phyloP scores from a whole-genome alignment of 306 rosid genomes.

The Bauhinia variegata region DNA sequence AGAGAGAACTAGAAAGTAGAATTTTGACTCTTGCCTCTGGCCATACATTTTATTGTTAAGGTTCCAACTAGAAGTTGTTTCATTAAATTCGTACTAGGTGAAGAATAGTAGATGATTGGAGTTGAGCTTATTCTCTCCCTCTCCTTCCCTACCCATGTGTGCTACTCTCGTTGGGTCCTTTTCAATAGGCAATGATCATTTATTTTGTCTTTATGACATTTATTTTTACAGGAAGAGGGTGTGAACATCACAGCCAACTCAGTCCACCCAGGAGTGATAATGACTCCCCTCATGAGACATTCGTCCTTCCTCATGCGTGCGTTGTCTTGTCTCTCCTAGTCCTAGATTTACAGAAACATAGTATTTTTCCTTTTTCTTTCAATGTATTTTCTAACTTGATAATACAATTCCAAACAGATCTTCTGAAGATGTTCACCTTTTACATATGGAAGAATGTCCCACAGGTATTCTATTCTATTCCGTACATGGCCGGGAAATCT shows the following conservation, averaged over 20 bases:
- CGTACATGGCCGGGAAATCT: background rate
- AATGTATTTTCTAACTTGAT: background rate
- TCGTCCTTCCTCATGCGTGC: conserved; percentile 73
- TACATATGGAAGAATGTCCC: conserved; percentile 81
- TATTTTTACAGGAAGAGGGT: conserved; percentile 72
- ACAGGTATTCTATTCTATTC: conserved; percentile 57
- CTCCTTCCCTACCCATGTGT: no score
- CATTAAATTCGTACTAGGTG: no score
- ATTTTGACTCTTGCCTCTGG: background rate
- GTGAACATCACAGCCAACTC: conserved; percentile 77
- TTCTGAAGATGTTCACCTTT: conserved; percentile 61
- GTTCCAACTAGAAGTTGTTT: no score
- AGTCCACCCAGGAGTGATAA: conserved; percentile 87
- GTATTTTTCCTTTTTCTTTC: background rate
- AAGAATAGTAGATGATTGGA: background rate
- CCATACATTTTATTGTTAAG: background rate
- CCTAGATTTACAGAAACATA: background rate
- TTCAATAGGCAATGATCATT: background rate
- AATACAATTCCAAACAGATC: conserved; percentile 40
- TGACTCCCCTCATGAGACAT: conserved; percentile 96
- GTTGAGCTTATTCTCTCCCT: background rate
- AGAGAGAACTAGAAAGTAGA: no score
- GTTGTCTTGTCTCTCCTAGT: no score
- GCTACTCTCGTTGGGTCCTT: no score
- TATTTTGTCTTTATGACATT: conserved; percentile 5